These are phyloP conservation scores for Chionographis japonica DNA, from an alignment of 106 monocot genomes.

Conservation along the genomic window DNA sequence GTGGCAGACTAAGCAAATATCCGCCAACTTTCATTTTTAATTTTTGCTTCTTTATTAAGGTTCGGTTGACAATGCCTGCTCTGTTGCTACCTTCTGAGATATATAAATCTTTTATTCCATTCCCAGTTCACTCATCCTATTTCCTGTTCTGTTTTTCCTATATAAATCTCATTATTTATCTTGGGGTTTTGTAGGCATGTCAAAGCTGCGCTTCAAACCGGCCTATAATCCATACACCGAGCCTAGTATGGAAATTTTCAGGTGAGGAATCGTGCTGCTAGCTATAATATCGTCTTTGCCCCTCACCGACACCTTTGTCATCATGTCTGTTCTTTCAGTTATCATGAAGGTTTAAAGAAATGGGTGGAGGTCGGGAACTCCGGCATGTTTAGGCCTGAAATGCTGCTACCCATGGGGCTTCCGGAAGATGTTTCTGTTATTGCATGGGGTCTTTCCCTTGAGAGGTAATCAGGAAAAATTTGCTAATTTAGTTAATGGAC, in stretches of 20 bases:
- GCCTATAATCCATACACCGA: slow-evolving; percentile 99
- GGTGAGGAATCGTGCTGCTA: slow-evolving; percentile 24
- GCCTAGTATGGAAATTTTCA: slow-evolving; percentile 99
- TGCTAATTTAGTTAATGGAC: too few species aligned
- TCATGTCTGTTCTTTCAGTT: slow-evolving; percentile 30
- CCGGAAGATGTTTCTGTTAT: slow-evolving; percentile 94
- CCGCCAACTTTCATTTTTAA: too few species aligned
- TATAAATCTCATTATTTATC: not conserved
- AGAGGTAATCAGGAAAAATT: slow-evolving; percentile 48
- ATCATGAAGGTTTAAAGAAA: slow-evolving; percentile 86
- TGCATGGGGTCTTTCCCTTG: slow-evolving; percentile 97
- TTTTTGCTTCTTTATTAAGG: too few species aligned
- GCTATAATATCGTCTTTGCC: not conserved
- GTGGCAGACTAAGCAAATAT: too few species aligned
- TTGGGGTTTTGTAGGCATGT: slow-evolving; percentile 56
- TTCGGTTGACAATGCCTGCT: too few species aligned
- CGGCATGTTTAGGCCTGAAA: slow-evolving; percentile 98
- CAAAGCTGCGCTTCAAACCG: slow-evolving; percentile 85
- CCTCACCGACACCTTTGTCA: not conserved
- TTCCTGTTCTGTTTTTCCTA: not conserved
- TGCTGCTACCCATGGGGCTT: slow-evolving; percentile 92
- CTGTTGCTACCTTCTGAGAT: too few species aligned
- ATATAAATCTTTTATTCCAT: too few species aligned
- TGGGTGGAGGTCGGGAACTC: slow-evolving; percentile 98
- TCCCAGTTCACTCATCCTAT: too few species aligned